These are phyloP conservation scores for Ogataea nitratoaversa DNA, from an alignment of 805 yeast species.

Conservation along the genomic window DNA sequence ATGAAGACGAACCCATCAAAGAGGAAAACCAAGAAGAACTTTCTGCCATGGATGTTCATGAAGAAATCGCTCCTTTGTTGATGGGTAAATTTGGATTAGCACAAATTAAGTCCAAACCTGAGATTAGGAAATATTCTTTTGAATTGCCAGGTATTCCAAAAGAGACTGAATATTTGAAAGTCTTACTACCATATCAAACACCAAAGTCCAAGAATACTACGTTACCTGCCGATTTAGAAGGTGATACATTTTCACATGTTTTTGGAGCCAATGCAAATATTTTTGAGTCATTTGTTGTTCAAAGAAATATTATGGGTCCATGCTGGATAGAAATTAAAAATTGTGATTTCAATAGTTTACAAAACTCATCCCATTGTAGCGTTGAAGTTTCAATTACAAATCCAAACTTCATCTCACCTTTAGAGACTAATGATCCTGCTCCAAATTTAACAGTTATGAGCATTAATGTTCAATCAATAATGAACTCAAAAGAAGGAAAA, in stretches of 20 bases:
- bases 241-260: conserved; percentile 71
- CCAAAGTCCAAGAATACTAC: conserved; percentile 45
- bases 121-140: conserved; percentile 79
- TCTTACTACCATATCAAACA: conserved; percentile 69
- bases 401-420: conserved; percentile 45
- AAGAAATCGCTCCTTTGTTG: conserved; percentile 67
- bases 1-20: conserved; percentile 26
- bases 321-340: conserved; percentile 83
- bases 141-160: conserved; percentile 77
- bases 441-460: conserved; percentile 75
- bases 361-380: conserved; percentile 73
- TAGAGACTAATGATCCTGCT: conserved; percentile 38
- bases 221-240: conserved; percentile 61
- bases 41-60: conserved; percentile 63
- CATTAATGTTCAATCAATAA: conserved; percentile 71
- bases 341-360: conserved; percentile 54
- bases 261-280: conserved; percentile 73
- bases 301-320: conserved; percentile 90
- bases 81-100: conserved; percentile 59
- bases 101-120: conserved; percentile 65
- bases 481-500: conserved; percentile 67
- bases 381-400: conserved; percentile 61
- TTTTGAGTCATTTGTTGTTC: conserved; percentile 83
- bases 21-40: conserved; percentile 28
- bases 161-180: conserved; percentile 74